Conservation (phyloP, 1,284 basidiomycete species). For the Coniferiporia sulphurascens region DNA sequence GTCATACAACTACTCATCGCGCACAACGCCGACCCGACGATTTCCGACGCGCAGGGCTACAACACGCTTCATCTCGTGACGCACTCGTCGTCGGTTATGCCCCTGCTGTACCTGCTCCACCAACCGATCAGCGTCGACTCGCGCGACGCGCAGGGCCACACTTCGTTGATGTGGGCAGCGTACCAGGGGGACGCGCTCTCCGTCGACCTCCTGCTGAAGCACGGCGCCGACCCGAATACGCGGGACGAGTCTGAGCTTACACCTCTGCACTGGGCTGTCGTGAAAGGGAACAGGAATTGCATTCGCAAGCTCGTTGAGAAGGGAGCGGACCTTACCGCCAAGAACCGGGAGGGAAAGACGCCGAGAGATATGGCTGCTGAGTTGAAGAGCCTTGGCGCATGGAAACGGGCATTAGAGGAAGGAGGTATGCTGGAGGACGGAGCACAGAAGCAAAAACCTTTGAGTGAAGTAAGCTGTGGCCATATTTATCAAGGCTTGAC, state of each 20-base stretch:
- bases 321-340: conserved; percentile 78
- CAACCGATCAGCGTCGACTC: conserved; percentile 88
- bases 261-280: conserved; percentile 98
- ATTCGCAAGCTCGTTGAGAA: conserved; percentile 83
- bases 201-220: conserved; percentile 85
- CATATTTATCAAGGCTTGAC: not conserved
- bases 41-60: conserved; percentile 93
- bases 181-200: conserved; percentile 98
- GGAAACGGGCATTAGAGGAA: conserved; percentile 84
- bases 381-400: conserved; percentile 85
- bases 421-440: conserved; percentile 79
- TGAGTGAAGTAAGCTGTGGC: conserved; percentile 53
- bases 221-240: conserved; percentile 76
- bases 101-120: conserved; percentile 87
- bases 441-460: conserved; percentile 56
- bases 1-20: conserved; percentile 88
- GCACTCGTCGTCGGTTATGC: conserved; percentile 93
- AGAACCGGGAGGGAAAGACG: conserved; percentile 84
- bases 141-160: conserved; percentile 89
- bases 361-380: conserved; percentile 94
- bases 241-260: conserved; percentile 83
- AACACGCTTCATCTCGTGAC: conserved; percentile 94
- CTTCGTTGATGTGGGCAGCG: conserved; percentile 97
- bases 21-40: conserved; percentile 88
- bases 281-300: conserved; percentile 85